Evolutionary conservation across 805 yeast genomes (phyloP).

Genomic region (Saturnispora quitensis): DNA sequence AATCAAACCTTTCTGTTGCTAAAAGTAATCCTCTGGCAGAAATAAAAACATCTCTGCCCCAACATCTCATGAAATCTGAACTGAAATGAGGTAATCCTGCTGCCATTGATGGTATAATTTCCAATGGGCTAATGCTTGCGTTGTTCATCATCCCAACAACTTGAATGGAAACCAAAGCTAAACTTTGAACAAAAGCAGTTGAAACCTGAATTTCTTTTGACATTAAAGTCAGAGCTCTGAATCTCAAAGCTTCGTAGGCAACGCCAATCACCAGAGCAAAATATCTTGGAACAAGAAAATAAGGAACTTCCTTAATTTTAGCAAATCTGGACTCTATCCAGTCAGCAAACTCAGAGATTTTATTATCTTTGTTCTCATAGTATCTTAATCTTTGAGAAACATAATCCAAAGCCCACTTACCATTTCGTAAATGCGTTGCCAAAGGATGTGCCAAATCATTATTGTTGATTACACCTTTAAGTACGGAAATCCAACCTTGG

Average conservation of each 20-base stretch:
- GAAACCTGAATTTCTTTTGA: slow-evolving; percentile 45
- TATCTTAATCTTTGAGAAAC: slow-evolving; percentile 51
- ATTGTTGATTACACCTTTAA: slow-evolving; percentile 49
- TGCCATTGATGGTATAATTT: slow-evolving; percentile 66
- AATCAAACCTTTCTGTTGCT: slow-evolving; percentile 68
- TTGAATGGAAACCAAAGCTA: slow-evolving; percentile 77
- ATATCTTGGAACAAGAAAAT: slow-evolving; percentile 76
- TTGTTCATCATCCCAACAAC: slow-evolving; percentile 69
- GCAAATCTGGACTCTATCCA: slow-evolving; percentile 67
- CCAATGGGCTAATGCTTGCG: slow-evolving; percentile 65
- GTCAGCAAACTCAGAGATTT: slow-evolving; percentile 44
- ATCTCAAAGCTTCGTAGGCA: slow-evolving; percentile 75
- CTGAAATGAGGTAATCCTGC: slow-evolving; percentile 97
- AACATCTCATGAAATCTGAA: slow-evolving; percentile 86
- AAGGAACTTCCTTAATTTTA: slow-evolving; percentile 59
- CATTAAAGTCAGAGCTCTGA: slow-evolving; percentile 52
- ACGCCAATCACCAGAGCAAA: slow-evolving; percentile 76
- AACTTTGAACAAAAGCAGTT: slow-evolving; percentile 66
- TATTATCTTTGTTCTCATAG: slow-evolving; percentile 36
- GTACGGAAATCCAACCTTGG: slow-evolving; percentile 80
- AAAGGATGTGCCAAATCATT: slow-evolving; percentile 82
- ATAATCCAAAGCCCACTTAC: slow-evolving; percentile 85
- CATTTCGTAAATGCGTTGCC: slow-evolving; percentile 70
- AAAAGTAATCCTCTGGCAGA: slow-evolving; percentile 74
- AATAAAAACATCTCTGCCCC: slow-evolving; percentile 97